Conservation (phyloP, 2,329 filamentous ascomycete genomes). For the Chaetomium sp. region DNA sequence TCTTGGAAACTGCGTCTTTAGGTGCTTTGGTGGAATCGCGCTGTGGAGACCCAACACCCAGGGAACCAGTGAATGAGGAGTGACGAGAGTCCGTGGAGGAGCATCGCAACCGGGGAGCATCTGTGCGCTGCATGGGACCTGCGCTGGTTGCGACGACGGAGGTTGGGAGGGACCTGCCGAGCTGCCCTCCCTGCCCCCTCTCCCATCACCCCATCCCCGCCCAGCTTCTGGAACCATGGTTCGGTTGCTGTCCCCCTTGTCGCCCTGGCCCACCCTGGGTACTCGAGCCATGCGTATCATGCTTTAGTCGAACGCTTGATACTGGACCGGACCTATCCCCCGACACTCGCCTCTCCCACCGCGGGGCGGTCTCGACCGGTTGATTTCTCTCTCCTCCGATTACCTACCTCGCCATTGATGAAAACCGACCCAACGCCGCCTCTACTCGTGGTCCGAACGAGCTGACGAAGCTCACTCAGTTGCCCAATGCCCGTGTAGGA, state of each 20-base stretch:
- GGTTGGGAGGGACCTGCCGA: not conserved
- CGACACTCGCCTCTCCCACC: not conserved
- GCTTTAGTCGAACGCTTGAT: not conserved
- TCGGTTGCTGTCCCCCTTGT: not conserved
- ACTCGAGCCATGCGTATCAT: not conserved
- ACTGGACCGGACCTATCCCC: slow-evolving; percentile 1
- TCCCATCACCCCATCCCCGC: not conserved
- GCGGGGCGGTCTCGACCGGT: not conserved
- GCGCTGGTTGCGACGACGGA: not conserved
- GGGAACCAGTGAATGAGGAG: not conserved
- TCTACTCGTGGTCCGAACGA: not conserved
- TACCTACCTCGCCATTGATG: not conserved
- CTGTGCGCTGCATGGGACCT: slow-evolving; percentile 1
- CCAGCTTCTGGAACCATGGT: slow-evolving; percentile 6
- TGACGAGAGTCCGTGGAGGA: not conserved
- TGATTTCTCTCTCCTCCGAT: not conserved
- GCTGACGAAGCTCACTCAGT: not conserved
- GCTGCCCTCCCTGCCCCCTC: not conserved
- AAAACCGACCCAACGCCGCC: not conserved
- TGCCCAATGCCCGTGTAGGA: slow-evolving; percentile 2
- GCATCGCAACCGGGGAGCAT: not conserved
- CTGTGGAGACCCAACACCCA: not conserved
- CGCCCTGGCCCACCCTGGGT: not conserved
- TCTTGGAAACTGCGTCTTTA: not conserved
- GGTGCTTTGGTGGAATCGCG: not conserved